phyloP scores from a whole-genome alignment of 345 rosid species.

The Crucihimalaya himalaica region DNA sequence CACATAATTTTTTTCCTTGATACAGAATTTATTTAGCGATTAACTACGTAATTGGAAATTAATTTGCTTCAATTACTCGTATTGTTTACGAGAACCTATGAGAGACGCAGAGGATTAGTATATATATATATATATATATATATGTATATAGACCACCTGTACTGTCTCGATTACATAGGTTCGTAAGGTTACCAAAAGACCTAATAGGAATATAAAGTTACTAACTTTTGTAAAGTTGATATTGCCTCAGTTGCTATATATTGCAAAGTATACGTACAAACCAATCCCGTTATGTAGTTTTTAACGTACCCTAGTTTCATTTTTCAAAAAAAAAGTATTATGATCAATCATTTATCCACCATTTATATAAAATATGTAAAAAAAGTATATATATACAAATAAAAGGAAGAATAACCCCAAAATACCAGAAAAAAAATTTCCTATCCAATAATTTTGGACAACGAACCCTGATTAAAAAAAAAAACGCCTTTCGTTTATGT shows the following conservation, averaged over 20 bases:
- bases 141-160: not conserved
- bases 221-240: too few relatives aligned
- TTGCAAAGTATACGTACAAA: not conserved
- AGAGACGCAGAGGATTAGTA: not conserved
- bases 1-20: not conserved
- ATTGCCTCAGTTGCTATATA: not conserved
- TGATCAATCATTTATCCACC: not conserved
- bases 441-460: too few relatives aligned
- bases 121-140: too few relatives aligned
- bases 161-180: not conserved
- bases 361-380: too few relatives aligned
- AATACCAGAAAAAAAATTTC: too few relatives aligned
- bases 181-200: not conserved
- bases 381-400: too few relatives aligned
- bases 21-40: not conserved
- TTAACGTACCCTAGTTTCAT: not conserved
- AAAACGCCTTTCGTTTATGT: too few relatives aligned
- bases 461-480: too few relatives aligned
- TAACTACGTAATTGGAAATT: not conserved
- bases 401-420: too few relatives aligned
- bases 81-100: not conserved
- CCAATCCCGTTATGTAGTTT: not conserved
- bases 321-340: not conserved
- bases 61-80: not conserved
- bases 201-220: not conserved